Evolutionary conservation across 2,329 filamentous ascomycete genomes (phyloP), one percentile per base, ranked within the genome.

Genomic region (Cladosporium sp.): DNA sequence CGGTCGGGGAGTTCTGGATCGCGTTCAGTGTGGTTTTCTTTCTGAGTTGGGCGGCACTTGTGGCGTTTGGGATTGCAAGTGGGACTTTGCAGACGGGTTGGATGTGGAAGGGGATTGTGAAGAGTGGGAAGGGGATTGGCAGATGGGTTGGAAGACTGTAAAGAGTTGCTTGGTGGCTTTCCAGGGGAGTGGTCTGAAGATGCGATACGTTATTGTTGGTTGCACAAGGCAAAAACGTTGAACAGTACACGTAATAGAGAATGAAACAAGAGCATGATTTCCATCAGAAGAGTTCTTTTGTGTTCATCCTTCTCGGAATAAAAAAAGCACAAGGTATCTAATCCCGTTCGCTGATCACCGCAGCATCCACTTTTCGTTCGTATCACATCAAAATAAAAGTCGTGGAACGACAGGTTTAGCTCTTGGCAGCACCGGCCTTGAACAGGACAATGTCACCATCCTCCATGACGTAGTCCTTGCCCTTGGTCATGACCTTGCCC

Each of bases 401-500:
- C 16, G 38, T 47, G 35, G 19, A 40, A 19, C 36, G 29, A n/a
- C 45, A 20, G 16, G 38, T 36, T 59, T 57, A 68, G 46, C 59
- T 57, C 78, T 91, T 91, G 59, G 86, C 86, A 46, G 86, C 86
- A 73, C 86, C 87, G 27, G 86, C 86, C 79, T 96, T 96, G 79
- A 96, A 90, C 62, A 95, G 80, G 59, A 96, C 68, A 60, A 85
- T 81, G 66, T 85, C 88, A 43, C 88, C 88, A 65, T 94, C 88
- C 68, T 91, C 83, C 9, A 93, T 83, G 5, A 92, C 80, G 69
- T 98, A 97, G 45, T 97, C 92, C 77, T 97, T 97, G 67, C 93
- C 93, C 79, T 98, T 98, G 52, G 92, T 97, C 85, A 95, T 88
- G 59, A 98, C 72, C 78, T 98, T 98, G 63, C 93, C 93, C 72